Evolutionary conservation across 2,329 filamentous ascomycete genomes (phyloP).

Genomic region (Colletotrichum sojae): DNA sequence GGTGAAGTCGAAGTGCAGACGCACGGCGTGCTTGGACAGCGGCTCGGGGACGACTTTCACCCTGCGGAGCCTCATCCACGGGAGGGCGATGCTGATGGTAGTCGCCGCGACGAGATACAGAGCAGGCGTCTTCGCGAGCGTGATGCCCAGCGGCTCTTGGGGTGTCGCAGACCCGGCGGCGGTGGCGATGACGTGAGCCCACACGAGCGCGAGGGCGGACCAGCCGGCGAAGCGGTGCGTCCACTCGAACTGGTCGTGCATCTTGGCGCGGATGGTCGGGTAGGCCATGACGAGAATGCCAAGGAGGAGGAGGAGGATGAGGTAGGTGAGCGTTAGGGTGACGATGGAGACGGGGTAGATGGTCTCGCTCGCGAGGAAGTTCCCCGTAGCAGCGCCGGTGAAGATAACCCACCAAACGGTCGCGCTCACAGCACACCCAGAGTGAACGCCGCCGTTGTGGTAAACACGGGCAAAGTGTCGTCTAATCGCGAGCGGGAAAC

Average conservation of each 20-base stretch:
- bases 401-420: slow-evolving; percentile 64
- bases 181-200: slow-evolving; percentile 70
- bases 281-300: slow-evolving; percentile 74
- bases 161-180: slow-evolving; percentile 61
- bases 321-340: slow-evolving; percentile 66
- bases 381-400: slow-evolving; percentile 48
- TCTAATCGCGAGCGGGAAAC: slow-evolving; percentile 63
- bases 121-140: slow-evolving; percentile 56
- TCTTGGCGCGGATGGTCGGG: slow-evolving; percentile 72
- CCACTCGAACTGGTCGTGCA: slow-evolving; percentile 79
- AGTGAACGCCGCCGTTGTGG: slow-evolving; percentile 67
- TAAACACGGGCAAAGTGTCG: slow-evolving; percentile 64
- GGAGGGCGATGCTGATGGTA: slow-evolving; percentile 76
- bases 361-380: slow-evolving; percentile 51
- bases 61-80: slow-evolving; percentile 80
- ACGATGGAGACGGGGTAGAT: slow-evolving; percentile 47
- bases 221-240: slow-evolving; percentile 81
- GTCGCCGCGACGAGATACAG: slow-evolving; percentile 79
- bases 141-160: slow-evolving; percentile 51
- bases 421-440: slow-evolving; percentile 63
- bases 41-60: slow-evolving; percentile 76
- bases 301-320: slow-evolving; percentile 70
- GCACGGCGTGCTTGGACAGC: slow-evolving; percentile 80
- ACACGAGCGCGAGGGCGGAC: slow-evolving; percentile 75
- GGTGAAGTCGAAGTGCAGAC: slow-evolving; percentile 78